Base-by-base conservation (phyloP, 345 rosid species). In the Hypericum androsaemum region DNA sequence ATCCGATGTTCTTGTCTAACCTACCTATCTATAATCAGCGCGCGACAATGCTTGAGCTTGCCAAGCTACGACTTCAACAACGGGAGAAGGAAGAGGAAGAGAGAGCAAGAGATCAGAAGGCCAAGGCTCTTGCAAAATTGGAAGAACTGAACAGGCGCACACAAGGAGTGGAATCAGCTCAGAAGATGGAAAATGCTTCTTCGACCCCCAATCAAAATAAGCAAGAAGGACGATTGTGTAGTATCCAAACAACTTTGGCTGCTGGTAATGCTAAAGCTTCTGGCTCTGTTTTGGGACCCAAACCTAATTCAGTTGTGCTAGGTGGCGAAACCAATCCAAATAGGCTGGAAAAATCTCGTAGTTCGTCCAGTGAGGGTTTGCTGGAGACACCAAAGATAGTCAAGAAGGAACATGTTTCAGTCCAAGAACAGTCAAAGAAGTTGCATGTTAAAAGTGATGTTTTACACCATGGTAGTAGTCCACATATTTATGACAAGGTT, bases 71-170 rank as follows among this genome's bases (percentile, higher is more conserved):
- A 59, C 68, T 65, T 56, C 85, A 73, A 55, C 94, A 80, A 60
- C 72, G 81, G 43, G 82, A 79, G 59, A 69, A 78, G 60, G 96
- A 84, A 71, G 98, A 92, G 76, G 98, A 92, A 63, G 94, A 94
- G 66, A 76, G 95, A 55, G 71, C 60, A 39, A 94, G 83, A 74
- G 90, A 86, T 10, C 95, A 83, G 76, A 88, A 72, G 66, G 95
- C 95, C 53, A 92, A 77, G 81, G 88, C 97, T 59, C 74, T 61
- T 41, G 87, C 81, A 53, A 92, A 92, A 71, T 67, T 80, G 60
- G 89, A 79, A 68, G 99, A 83, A 68, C 65, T 94, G 77, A 72
- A 92, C 71, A 80, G 80, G 74, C 94, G 87, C 49, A 63, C 77
- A 6, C 80, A 69, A 69, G 65, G 65, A 39, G 70, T 37, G 46